Percentiles rank a stretch among this genome's conserved stretches.
Conservation (phyloP, 805 yeast genomes). For the Wickerhamiella sergipiensis region DNA sequence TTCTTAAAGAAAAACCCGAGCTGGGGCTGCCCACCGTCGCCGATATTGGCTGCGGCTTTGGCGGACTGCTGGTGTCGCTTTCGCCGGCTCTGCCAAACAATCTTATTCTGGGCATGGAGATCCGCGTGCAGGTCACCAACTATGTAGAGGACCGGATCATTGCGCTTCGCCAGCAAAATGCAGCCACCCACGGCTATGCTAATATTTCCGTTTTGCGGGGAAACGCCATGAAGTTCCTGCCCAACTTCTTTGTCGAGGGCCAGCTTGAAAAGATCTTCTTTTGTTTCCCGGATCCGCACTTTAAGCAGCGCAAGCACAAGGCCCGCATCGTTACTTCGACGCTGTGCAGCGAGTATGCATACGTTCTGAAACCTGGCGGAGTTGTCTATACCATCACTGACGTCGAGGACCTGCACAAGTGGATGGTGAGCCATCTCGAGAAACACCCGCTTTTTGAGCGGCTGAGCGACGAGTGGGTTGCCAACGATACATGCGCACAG, state of each 20-base stretch:
- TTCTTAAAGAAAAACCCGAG: constrained; percentile 30
- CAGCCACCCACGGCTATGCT: constrained; percentile 39
- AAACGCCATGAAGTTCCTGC: constrained; percentile 93
- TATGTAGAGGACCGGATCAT: constrained; percentile 91
- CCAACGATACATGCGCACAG: constrained; percentile 62
- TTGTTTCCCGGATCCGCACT: constrained; percentile 99
- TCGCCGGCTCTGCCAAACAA: constrained; percentile 64
- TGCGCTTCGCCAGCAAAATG: constrained; percentile 58
- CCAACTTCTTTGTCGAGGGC: constrained; percentile 75
- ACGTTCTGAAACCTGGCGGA: constrained; percentile 75
- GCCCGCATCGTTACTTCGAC: constrained; percentile 91
- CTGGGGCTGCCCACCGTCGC: constrained; percentile 53
- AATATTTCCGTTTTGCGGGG: constrained; percentile 86
- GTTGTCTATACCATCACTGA: constrained; percentile 89
- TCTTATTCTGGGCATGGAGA: constrained; percentile 88
- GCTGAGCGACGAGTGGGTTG: constrained; percentile 66
- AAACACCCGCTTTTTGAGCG: constrained; percentile 87
- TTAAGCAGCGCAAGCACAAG: constrained; percentile 93
- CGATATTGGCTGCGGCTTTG: constrained; percentile 96
- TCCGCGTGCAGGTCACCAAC: constrained; percentile 92
- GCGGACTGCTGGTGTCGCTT: constrained; percentile 72
- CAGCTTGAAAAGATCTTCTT: constrained; percentile 87
- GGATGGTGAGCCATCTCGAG: constrained; percentile 92
- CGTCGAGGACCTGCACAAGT: constrained; percentile 78
- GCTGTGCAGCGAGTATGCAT: constrained; percentile 82